These are phyloP conservation scores for Atalantia buxifolia DNA, from an alignment of 345 rosid species.

Conservation along the genomic window DNA sequence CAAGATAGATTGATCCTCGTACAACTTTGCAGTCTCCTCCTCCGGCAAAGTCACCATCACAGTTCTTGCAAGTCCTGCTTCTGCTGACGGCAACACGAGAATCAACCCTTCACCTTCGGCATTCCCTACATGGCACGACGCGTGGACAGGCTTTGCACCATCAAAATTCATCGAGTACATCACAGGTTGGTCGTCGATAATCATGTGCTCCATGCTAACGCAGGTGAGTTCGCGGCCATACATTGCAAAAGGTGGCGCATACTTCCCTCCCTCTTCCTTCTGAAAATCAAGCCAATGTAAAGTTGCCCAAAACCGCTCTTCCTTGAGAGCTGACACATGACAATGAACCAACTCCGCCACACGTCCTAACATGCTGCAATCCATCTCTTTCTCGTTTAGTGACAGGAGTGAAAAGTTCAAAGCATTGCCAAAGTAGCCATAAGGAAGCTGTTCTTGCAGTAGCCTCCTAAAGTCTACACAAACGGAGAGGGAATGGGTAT, in stretches of 20 bases:
- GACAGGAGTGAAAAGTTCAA: too few relatives aligned
- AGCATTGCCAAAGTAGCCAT: too few relatives aligned
- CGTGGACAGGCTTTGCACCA: conserved; percentile 45
- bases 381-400: too few relatives aligned
- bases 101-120: conserved; percentile 50
- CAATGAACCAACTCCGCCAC: conserved; percentile 28
- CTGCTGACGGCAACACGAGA: conserved; percentile 44
- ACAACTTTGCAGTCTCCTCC: conserved; percentile 32
- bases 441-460: too few relatives aligned
- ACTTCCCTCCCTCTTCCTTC: conserved; percentile 24
- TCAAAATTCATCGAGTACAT: conserved; percentile 38
- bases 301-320: conserved; percentile 28
- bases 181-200: conserved; percentile 30
- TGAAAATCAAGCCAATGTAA: conserved; percentile 23
- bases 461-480: too few relatives aligned
- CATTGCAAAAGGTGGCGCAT: conserved; percentile 19
- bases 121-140: conserved; percentile 40
- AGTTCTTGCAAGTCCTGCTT: conserved; percentile 39
- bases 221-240: conserved; percentile 55
- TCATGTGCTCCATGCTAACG: conserved; percentile 62
- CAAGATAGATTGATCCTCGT: conserved; percentile 41
- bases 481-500: too few relatives aligned
- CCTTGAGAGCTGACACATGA: conserved; percentile 28
- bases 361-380: not conserved
- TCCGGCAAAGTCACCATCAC: conserved; percentile 46